Evolutionary conservation across 139 green algal species (phyloP).

Genomic region (Tetradesmus lagerheimii): DNA sequence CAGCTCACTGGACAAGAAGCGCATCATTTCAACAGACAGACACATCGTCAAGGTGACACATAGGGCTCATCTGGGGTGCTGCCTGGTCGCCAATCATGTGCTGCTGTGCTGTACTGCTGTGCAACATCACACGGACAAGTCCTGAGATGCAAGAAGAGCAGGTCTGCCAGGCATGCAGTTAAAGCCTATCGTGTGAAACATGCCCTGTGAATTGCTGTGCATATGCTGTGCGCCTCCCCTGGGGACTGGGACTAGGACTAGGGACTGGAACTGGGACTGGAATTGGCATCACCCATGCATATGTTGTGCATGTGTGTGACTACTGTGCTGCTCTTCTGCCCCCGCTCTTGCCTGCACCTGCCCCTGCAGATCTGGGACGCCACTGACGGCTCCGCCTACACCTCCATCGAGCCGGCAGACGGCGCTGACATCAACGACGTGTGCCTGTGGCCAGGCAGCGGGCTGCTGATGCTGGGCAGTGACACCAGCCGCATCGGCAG

Average conservation of each 20-base stretch:
- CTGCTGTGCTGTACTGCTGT: neutral
- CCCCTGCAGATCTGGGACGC: slow-evolving; percentile 74
- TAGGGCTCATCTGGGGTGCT: neutral
- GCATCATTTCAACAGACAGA: slow-evolving; percentile 88
- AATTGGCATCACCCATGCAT: too few species aligned
- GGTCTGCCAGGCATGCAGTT: too few species aligned
- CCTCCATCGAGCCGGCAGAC: slow-evolving; percentile 82
- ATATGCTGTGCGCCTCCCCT: too few species aligned
- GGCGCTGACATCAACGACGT: slow-evolving; percentile 93
- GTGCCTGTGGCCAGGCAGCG: slow-evolving; percentile 77
- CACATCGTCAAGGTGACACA: slow-evolving; percentile 88
- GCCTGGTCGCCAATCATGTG: neutral
- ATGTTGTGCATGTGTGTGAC: too few species aligned
- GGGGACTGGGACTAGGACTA: too few species aligned
- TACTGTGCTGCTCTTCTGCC: neutral
- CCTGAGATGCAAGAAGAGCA: too few species aligned
- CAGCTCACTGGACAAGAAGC: slow-evolving; percentile 41
- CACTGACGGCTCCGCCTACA: slow-evolving; percentile 73
- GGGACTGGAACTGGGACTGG: too few species aligned
- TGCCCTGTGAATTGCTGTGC: too few species aligned
- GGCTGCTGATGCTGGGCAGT: slow-evolving; percentile 56
- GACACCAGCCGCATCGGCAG: slow-evolving; percentile 34
- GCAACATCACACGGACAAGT: neutral
- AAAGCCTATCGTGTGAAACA: too few species aligned
- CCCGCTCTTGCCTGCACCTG: neutral